phyloP scores from a whole-genome alignment of 169 alveolate species.

The Ichthyophthirius multifiliis region DNA sequence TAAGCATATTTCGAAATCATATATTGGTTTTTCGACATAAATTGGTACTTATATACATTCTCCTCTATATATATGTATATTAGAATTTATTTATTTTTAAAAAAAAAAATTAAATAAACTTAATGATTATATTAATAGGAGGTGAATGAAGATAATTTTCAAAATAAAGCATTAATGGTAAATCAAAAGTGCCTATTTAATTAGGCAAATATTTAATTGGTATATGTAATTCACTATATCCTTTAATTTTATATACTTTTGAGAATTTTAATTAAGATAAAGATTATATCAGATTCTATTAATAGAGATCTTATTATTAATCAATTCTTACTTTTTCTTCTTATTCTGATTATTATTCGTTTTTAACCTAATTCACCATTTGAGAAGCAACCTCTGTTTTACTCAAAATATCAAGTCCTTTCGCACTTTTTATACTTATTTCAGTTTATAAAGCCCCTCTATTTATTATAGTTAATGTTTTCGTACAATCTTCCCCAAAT shows the following conservation, averaged over 20 bases:
- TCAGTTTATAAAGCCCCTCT: slow-evolving; percentile 43
- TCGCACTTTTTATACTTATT: slow-evolving; percentile 8
- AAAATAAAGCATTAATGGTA: slow-evolving; percentile 31
- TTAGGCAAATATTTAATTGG: slow-evolving; percentile 38
- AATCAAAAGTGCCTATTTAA: slow-evolving; percentile 16
- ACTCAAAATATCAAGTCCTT: slow-evolving; percentile 28
- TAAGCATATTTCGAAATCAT: slow-evolving; percentile 74
- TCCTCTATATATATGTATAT: slow-evolving; percentile 46
- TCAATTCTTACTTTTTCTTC: neutral
- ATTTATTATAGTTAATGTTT: slow-evolving; percentile 19
- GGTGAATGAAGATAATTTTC: slow-evolving; percentile 47
- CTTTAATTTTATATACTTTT: slow-evolving; percentile 14
- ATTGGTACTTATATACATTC: slow-evolving; percentile 85
- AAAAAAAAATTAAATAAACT: neutral
- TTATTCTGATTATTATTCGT: neutral
- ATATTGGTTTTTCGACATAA: slow-evolving; percentile 70
- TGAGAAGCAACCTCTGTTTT: neutral
- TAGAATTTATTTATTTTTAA: neutral
- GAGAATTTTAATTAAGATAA: slow-evolving; percentile 11
- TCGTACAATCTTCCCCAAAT: slow-evolving; percentile 19
- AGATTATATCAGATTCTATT: neutral
- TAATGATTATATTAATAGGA: slow-evolving; percentile 24
- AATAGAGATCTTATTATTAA: neutral
- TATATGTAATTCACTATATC: slow-evolving; percentile 22
- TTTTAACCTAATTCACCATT: neutral